Evolutionary conservation across 441 rosid species (phyloP), one percentile per base, ranked within the genome.

Genomic region (Populus hybrid): DNA sequence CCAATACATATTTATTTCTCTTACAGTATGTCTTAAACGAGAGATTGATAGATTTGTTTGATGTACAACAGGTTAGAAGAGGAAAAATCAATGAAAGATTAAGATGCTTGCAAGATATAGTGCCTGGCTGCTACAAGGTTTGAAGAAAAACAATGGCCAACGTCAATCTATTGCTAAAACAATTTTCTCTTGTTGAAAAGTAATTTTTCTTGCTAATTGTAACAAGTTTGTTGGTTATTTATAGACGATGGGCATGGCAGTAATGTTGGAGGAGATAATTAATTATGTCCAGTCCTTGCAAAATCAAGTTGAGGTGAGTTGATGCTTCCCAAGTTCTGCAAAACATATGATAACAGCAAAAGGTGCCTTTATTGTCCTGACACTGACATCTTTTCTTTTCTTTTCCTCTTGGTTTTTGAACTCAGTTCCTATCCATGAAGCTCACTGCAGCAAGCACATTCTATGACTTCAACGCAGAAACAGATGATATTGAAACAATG

Each of bases 171-270:
- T 14, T 50, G 7, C 1, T 14, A 3, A 50, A 14, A 50, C 18
- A 50, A 46, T 35, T 35, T 5, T 35, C 38, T 35, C 38, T 7
- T 5, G 38, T 54, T 54, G 3, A 28, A 4, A 8, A 46, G 18
- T 46, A 46, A 46, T 1, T 46, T 46, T 46, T 46, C 20, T 14
- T 46, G 26, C 64, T 40, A 6, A 38, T 54, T 34, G 23, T 46
- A 10, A 14, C 2, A 8, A 35, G 0, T 57, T 20, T 57, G 11
- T 5, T 61, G 16, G 21, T 7, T 64, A 10, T 79, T 46, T 40
- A 46, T 86, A 93, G 97, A 82, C 94, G 35, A 93, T 90, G 92
- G 97, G 97, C 71, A 90, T 91, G 91, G 92, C 97, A 77, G 88
- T 88, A 77, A 91, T 91, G 97, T 76, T 93, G 72, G 97, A 91